These are phyloP conservation scores for Spinacia oleracea DNA, from an alignment of 179 eudicot genomes.

Conservation along the genomic window DNA sequence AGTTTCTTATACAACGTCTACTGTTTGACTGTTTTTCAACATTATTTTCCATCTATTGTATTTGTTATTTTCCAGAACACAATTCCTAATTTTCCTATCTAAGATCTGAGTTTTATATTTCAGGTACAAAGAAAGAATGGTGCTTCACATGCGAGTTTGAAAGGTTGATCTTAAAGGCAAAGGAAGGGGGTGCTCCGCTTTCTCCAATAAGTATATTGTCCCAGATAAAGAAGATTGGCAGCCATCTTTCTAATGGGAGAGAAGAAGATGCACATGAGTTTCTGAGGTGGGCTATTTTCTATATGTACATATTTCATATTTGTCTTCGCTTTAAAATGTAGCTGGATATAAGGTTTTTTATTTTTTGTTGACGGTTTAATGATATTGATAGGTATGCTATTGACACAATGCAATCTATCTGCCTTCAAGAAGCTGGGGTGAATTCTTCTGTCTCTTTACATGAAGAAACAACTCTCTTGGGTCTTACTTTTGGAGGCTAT, in stretches of 20 bases:
- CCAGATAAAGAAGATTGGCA: conserved; percentile 63
- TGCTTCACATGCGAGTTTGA: conserved; percentile 92
- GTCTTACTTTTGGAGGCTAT: conserved; percentile 93
- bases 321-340: conserved; percentile 11
- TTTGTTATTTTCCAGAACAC: background rate
- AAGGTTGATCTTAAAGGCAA: conserved; percentile 54
- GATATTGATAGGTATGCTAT: conserved; percentile 63
- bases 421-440: conserved; percentile 68
- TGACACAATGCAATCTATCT: conserved; percentile 74
- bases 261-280: conserved; percentile 99
- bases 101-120: conserved; percentile 1
- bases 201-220: conserved; percentile 73
- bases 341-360: background rate
- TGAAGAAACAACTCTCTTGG: conserved; percentile 77
- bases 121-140: conserved; percentile 75
- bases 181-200: conserved; percentile 49
- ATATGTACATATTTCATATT: background rate
- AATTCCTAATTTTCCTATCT: background rate
- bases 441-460: conserved; percentile 48
- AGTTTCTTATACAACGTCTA: conserved; percentile 24
- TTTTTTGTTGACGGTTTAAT: conserved; percentile 4
- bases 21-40: background rate
- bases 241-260: conserved; percentile 70
- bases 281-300: conserved; percentile 53
- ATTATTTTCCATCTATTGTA: background rate